phyloP scores from a whole-genome alignment of 495 filamentous ascomycete genomes.

The Penicillium fimorum region DNA sequence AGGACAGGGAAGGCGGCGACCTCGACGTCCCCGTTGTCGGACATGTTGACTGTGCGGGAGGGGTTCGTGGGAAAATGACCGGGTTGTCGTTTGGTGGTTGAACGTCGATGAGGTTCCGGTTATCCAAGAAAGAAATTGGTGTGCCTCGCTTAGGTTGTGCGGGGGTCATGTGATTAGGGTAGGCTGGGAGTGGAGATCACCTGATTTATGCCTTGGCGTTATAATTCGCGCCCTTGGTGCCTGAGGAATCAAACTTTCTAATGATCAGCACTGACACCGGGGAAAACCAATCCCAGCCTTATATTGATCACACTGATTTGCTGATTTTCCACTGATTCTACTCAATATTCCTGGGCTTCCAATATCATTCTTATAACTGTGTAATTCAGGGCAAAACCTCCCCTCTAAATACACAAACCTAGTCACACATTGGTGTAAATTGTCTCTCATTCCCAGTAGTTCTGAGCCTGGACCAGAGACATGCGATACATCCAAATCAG shows the following conservation, averaged over 20 bases:
- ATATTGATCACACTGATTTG: not conserved
- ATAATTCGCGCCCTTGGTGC: not conserved
- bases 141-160: conserved; percentile 48
- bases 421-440: not conserved
- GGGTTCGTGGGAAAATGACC: conserved; percentile 41
- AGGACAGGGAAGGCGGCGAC: conserved; percentile 77
- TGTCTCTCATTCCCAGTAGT: not conserved
- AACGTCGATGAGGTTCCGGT: conserved; percentile 18
- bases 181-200: conserved; percentile 13
- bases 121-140: conserved; percentile 36
- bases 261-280: not conserved
- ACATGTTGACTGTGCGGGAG: conserved; percentile 69
- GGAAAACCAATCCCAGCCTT: not conserved
- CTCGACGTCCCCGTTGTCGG: conserved; percentile 94
- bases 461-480: conserved; percentile 1
- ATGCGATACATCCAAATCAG: conserved; percentile 5
- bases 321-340: not conserved
- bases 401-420: not conserved
- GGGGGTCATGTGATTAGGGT: conserved; percentile 43
- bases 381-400: not conserved
- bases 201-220: conserved; percentile 19
- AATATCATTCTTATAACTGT: not conserved
- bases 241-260: conserved; percentile 14
- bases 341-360: not conserved
- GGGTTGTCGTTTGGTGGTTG: conserved; percentile 46